Percentiles rank a stretch among this genome's conserved stretches.
Evolutionary conservation across 2,329 filamentous ascomycete species (phyloP).

Genomic region (Trichoderma gracile): DNA sequence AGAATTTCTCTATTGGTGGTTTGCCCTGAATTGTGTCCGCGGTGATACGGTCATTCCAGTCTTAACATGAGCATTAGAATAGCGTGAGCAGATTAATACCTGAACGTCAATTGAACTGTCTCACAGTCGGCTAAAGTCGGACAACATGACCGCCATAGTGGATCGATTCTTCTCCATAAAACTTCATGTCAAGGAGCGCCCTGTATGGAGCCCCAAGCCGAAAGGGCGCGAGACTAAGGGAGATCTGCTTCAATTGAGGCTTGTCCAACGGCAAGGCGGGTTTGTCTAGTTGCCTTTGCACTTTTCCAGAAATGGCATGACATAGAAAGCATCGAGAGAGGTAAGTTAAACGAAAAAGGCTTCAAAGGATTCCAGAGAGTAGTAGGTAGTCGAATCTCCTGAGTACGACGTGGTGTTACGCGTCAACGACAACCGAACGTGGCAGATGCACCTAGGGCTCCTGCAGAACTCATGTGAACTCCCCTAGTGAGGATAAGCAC

Average conservation of each 20-base stretch:
- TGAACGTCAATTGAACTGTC: background rate
- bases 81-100: background rate
- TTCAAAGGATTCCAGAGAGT: too few species aligned
- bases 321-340: background rate
- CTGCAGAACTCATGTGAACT: too few species aligned
- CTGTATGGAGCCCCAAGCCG: background rate
- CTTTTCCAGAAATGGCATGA: background rate
- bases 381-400: too few species aligned
- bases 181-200: constrained; percentile 7
- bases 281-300: background rate
- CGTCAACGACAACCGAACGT: too few species aligned
- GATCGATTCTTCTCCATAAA: background rate
- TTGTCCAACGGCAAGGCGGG: background rate
- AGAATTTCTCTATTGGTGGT: too few species aligned
- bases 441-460: too few species aligned
- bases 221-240: background rate
- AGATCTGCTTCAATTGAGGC: background rate
- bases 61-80: background rate
- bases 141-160: background rate
- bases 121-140: background rate
- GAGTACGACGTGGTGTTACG: too few species aligned
- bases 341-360: too few species aligned
- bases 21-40: background rate
- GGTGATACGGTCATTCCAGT: too few species aligned
- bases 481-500: too few species aligned